These are phyloP conservation scores for Amanita inopinata DNA, from an alignment of 768 basidiomycete genomes.

Conservation along the genomic window DNA sequence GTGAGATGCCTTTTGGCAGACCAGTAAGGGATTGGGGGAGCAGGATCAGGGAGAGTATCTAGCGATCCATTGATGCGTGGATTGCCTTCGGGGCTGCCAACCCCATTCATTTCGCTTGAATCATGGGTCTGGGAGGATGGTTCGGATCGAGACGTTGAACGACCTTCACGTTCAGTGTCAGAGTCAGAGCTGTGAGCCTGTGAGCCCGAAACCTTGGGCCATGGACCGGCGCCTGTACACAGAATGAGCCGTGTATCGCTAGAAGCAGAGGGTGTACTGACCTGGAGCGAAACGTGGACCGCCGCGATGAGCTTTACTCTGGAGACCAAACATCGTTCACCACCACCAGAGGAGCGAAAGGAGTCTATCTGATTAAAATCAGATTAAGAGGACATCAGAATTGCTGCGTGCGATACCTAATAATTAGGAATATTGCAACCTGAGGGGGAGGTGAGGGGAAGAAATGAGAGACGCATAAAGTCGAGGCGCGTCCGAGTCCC, in stretches of 20 bases:
- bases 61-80: conserved; percentile 34
- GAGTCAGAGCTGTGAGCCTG: conserved; percentile 35
- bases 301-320: conserved; percentile 13
- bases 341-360: too few relatives aligned
- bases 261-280: conserved; percentile 10
- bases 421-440: not conserved
- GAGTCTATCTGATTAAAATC: not conserved
- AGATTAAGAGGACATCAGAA: not conserved
- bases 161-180: conserved; percentile 42
- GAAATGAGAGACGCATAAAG: not conserved
- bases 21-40: conserved; percentile 74
- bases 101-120: conserved; percentile 19
- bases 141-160: conserved; percentile 39
- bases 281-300: conserved; percentile 21
- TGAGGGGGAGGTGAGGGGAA: not conserved
- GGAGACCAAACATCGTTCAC: conserved; percentile 8
- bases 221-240: conserved; percentile 23
- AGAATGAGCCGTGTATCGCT: not conserved
- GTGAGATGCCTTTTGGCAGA: conserved; percentile 86
- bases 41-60: conserved; percentile 34
- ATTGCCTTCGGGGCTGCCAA: conserved; percentile 20
- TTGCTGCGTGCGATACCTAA: not conserved
- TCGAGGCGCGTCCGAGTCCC: too few relatives aligned
- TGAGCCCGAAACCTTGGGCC: conserved; percentile 17
- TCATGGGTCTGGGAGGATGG: conserved; percentile 33